Conservation (phyloP, 176 grass and related monocot species). For the Triticum urartu region DNA sequence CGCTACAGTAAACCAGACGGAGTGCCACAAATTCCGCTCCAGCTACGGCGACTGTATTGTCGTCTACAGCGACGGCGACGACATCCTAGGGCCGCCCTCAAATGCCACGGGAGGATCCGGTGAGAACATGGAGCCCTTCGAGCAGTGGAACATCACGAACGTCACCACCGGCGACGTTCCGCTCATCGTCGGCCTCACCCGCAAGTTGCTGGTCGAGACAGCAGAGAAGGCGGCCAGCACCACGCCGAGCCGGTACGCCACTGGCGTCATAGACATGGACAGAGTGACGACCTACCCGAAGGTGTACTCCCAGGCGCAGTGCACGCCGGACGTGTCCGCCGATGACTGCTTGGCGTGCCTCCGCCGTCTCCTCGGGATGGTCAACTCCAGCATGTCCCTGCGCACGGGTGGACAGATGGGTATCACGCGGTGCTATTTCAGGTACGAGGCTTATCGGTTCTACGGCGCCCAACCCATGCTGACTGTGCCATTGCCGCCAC, state of each 20-base stretch:
- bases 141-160: no score
- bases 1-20: background rate
- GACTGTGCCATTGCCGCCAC: background rate
- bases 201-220: no score
- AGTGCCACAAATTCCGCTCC: background rate
- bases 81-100: background rate
- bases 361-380: background rate
- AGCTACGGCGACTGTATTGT: background rate
- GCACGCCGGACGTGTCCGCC: constrained; percentile 17
- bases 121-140: background rate
- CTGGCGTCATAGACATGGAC: no score
- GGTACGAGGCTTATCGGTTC: background rate
- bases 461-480: background rate
- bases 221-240: no score
- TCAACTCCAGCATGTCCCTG: background rate
- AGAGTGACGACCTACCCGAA: background rate
- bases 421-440: background rate
- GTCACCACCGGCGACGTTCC: no score
- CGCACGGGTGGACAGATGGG: background rate
- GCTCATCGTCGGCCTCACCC: no score
- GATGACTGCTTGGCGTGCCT: constrained; percentile 1
- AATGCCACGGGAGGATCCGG: background rate
- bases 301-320: background rate
- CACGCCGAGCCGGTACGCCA: no score
- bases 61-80: background rate